Evolutionary conservation across 352 stramenopile genomes (phyloP), one percentile per base, ranked within the genome.

Genomic region (Globisporangium carolinianum): DNA sequence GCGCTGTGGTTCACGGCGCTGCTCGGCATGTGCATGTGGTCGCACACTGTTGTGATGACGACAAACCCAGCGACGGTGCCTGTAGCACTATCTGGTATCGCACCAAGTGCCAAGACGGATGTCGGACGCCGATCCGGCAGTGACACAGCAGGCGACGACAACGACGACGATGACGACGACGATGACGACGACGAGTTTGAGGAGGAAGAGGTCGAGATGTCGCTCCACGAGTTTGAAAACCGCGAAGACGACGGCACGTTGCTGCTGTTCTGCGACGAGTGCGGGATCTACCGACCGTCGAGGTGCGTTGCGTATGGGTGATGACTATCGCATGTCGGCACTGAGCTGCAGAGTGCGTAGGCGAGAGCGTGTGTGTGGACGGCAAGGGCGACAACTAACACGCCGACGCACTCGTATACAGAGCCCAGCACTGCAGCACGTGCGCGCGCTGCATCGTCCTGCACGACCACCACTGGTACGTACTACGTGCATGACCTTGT

Each of bases 391-490:
- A 10, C 4, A 6, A 10, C 11, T 38, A 38, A 53, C 48, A 39
- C 48, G 10, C 12, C n/a, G 11, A 12, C 17, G 45, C 12, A 43
- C 62, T 39, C 9, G 37, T 50, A 1, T n/a, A 6, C 51, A 94
- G 85, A 63, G 82, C 82, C 10, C 75, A 79, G 53, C 85, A 94
- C 52, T 94, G 85, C 59, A 65, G 81, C 58, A 89, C 79, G 0
- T 94, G 85, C 57, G 66, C 82, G 50, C 63, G 76, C n/a, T 94
- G 85, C 56, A 72, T 94, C 46, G 70, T 91, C 15, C 67, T 94
- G 9, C 78, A 89, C 58, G 85, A 94, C 60, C 85, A 94, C 45
- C 85, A 94, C 58, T 94, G 84, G 84, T 94, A 62, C 53, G 75
- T 65, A n/a, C 32, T 17, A 17, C 42, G n/a, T 18, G 9, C 11